These are phyloP conservation scores for Arabidopsis arenosa DNA, from an alignment of 345 rosid genomes.

Conservation along the genomic window DNA sequence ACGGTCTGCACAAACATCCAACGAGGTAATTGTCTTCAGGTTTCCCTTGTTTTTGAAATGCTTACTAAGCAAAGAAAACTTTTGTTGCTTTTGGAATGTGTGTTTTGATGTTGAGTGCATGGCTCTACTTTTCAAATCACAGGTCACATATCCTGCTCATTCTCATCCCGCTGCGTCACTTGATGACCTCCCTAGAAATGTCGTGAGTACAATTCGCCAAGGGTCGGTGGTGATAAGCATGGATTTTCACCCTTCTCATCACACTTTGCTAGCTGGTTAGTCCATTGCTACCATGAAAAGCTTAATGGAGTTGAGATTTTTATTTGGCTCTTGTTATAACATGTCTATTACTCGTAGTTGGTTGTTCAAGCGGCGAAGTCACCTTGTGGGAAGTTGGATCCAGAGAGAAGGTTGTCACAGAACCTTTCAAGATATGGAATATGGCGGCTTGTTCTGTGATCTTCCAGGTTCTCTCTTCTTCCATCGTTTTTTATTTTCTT, in stretches of 20 bases:
- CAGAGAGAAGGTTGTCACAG: conserved; percentile 70
- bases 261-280: conserved; percentile 83
- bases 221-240: conserved; percentile 85
- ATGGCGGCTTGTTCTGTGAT: conserved; percentile 53
- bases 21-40: conserved; percentile 36
- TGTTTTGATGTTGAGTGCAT: conserved; percentile 22
- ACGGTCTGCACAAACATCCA: conserved; percentile 75
- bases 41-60: conserved; percentile 20
- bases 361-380: conserved; percentile 81
- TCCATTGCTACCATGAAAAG: conserved; percentile 25
- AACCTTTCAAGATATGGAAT: conserved; percentile 87
- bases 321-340: conserved; percentile 19
- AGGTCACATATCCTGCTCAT: conserved; percentile 64
- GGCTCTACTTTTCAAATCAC: conserved; percentile 46
- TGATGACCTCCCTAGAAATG: conserved; percentile 90
- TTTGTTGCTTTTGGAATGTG: conserved; percentile 12
- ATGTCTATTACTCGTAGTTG: conserved; percentile 56
- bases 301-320: conserved; percentile 18
- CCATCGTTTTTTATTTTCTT: conserved; percentile 4
- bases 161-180: conserved; percentile 64
- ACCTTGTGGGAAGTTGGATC: conserved; percentile 82
- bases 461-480: conserved; percentile 60
- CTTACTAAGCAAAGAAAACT: background rate
- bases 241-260: conserved; percentile 93
- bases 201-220: conserved; percentile 76